These are phyloP conservation scores for Trametes cingulata DNA, from an alignment of 768 basidiomycete species.

Conservation along the genomic window DNA sequence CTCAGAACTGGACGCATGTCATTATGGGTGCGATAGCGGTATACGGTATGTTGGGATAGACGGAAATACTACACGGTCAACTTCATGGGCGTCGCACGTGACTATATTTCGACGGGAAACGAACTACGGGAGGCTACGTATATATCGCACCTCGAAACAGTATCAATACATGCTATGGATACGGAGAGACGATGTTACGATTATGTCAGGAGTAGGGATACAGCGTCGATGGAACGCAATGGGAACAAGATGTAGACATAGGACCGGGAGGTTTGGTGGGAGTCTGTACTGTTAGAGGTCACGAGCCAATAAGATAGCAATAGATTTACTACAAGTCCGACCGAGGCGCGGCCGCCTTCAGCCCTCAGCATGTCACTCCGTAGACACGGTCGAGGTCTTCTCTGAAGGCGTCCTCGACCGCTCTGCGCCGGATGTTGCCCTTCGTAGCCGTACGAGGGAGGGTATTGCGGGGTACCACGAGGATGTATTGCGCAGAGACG, in stretches of 20 bases:
- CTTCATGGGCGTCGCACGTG: too few relatives aligned
- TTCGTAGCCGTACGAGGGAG: conserved; percentile 80
- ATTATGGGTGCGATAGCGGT: too few relatives aligned
- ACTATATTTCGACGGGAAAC: too few relatives aligned
- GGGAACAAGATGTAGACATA: conserved; percentile 1
- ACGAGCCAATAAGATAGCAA: conserved; percentile 11
- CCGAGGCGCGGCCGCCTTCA: not conserved
- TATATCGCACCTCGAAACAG: not conserved
- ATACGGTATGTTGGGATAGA: not conserved
- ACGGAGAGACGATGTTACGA: not conserved
- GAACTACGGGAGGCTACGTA: not conserved
- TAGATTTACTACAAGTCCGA: not conserved
- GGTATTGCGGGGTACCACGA: conserved; percentile 62
- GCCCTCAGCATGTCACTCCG: conserved; percentile 21
- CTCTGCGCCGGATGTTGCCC: conserved; percentile 76
- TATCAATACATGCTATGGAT: not conserved
- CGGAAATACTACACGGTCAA: not conserved
- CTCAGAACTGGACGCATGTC: not conserved
- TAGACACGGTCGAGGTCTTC: conserved; percentile 61
- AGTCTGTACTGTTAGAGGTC: not conserved
- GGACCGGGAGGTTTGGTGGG: not conserved
- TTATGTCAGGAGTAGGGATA: not conserved
- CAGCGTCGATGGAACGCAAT: not conserved
- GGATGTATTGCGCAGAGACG: conserved; percentile 61
- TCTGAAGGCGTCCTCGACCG: conserved; percentile 69